Conservation (phyloP, 2,329 filamentous ascomycete genomes). For the Pseudovirgaria hyperparasitica region DNA sequence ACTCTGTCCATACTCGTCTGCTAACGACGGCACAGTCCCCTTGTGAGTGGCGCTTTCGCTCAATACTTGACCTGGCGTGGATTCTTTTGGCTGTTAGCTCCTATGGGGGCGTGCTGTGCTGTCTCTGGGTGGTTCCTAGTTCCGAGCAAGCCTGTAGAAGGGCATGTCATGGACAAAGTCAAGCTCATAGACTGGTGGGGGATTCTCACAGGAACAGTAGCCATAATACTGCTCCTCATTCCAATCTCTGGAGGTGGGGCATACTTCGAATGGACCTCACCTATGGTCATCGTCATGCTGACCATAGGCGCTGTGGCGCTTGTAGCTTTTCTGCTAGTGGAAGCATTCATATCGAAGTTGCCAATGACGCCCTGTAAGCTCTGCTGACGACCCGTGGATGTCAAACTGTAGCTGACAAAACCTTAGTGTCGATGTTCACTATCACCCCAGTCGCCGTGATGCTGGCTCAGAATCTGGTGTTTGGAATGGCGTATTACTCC, state of each 20-base stretch:
- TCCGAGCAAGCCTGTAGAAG: conserved; percentile 35
- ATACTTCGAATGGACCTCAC: conserved; percentile 41
- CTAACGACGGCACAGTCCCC: no score
- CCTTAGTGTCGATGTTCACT: conserved; percentile 36
- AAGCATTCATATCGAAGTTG: conserved; percentile 40
- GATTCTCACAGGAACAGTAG: conserved; percentile 38
- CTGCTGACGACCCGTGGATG: no score
- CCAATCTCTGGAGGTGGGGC: conserved; percentile 47
- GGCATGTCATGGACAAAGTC: conserved; percentile 33
- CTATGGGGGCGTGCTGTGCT: conserved; percentile 1
- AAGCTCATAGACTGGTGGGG: conserved; percentile 46
- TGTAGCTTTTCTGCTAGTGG: conserved; percentile 36
- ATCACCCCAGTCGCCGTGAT: conserved; percentile 41
- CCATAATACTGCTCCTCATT: conserved; percentile 47
- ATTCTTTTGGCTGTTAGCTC: conserved; percentile 1
- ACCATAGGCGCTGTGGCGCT: conserved; percentile 33
- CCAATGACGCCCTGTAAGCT: conserved; percentile 40
- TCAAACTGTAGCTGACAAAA: neutral
- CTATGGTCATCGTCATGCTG: conserved; percentile 46
- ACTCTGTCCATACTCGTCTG: conserved; percentile 3
- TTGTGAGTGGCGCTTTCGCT: no score
- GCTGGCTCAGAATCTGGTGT: conserved; percentile 43
- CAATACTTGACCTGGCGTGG: no score
- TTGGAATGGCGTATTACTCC: conserved; percentile 45
- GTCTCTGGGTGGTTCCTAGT: conserved; percentile 15